These are phyloP conservation scores for Wickerhamiella australiensis DNA, from an alignment of 805 yeast genomes.

Conservation along the genomic window DNA sequence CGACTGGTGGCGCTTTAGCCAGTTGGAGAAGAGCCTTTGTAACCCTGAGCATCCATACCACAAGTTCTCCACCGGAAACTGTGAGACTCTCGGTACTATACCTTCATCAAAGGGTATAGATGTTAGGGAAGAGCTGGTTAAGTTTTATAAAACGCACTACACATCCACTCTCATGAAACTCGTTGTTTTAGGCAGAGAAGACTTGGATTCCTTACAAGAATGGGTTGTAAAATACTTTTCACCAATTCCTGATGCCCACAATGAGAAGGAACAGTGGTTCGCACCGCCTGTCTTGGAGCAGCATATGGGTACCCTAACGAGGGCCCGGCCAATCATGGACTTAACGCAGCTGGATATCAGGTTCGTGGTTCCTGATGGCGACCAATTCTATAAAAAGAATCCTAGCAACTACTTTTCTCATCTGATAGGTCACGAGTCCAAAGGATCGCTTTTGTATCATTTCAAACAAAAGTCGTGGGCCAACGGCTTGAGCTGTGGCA, in stretches of 20 bases:
- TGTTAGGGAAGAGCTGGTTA: conserved; percentile 68
- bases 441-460: conserved; percentile 65
- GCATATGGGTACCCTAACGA: conserved; percentile 43
- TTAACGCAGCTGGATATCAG: conserved; percentile 50
- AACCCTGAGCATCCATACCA: conserved; percentile 71
- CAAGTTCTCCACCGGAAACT: conserved; percentile 85
- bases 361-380: conserved; percentile 68
- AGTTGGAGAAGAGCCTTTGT: conserved; percentile 63
- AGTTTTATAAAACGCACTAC: conserved; percentile 59
- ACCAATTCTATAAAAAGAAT: conserved; percentile 49
- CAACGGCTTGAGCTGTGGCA: conserved; percentile 62
- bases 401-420: conserved; percentile 69
- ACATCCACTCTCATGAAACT: conserved; percentile 84
- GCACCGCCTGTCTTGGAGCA: conserved; percentile 35
- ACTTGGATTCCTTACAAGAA: conserved; percentile 52
- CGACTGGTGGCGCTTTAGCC: conserved; percentile 81
- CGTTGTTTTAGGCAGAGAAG: conserved; percentile 72
- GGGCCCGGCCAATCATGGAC: conserved; percentile 76
- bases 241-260: conserved; percentile 38
- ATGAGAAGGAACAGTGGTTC: conserved; percentile 26
- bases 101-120: conserved; percentile 54
- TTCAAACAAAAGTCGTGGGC: conserved; percentile 73
- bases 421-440: conserved; percentile 83
- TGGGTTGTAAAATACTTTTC: conserved; percentile 63
- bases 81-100: conserved; percentile 52